Base-by-base conservation (phyloP, 2,329 filamentous ascomycete genomes). In the Cytospora leucostoma region DNA sequence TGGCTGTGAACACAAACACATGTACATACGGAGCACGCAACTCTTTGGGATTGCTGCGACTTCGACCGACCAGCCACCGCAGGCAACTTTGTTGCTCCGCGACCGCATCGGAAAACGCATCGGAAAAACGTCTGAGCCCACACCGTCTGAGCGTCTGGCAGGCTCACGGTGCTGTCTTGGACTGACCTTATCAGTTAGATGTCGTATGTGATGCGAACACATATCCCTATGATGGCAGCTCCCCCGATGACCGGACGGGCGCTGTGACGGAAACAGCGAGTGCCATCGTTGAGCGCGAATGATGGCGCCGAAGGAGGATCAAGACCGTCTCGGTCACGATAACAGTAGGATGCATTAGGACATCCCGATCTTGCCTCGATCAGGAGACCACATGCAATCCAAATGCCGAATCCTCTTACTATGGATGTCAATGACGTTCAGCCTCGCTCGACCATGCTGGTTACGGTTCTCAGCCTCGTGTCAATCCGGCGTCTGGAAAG, bases 201-300 rank as follows among this genome's bases (percentile, higher is more conserved):
- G 27, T 27, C 27, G 27, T 27, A 27, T 27, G 2, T 27, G 27
- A 27, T 27, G 27, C 27, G 27, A 27, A 27, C 27, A 4, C 27
- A 27, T 27, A 27, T 4, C 4, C 27, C 27, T 27, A 2, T 27
- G 27, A 27, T 27, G 27, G 49, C 21, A 19, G 37, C 40, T n/a
- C 6, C 12, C 59, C 59, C 59, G 40, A 61, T 33, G 40, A 61
- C 59, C 59, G 59, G 59, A 61, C 59, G 37, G 35, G 57, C 51
- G 40, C 19, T 32, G 40, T 61, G 51, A 55, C 53, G 54, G 49
- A 37, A 55, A 37, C 35, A 61, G 38, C 51, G 27, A 27, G 27
- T 27, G 27, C 27, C 2, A 27, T 27, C 2, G 27, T 27, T 27
- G 27, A 27, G 27, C 27, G 27, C 27, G 27, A 27, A 27, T 27